Conservation (phyloP, 371 early-diverging fungal genomes). For the Circinella minor region DNA sequence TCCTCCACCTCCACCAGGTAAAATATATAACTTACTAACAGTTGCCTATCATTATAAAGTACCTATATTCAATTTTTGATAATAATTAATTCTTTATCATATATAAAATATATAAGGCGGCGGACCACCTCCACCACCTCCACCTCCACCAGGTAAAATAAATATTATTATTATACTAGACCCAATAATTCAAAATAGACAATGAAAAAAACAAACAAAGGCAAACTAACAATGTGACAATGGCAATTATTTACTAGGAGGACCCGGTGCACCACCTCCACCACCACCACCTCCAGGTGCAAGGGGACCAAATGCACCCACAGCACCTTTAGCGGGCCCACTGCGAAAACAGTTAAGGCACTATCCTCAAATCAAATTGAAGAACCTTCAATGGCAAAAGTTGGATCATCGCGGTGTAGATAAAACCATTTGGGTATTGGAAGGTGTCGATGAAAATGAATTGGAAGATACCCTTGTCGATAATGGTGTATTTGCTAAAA, state of each 20-base stretch:
- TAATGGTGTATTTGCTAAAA: slow-evolving; percentile 40
- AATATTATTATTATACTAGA: background rate
- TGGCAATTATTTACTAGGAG: slow-evolving; percentile 10
- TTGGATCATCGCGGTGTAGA: slow-evolving; percentile 41
- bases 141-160: slow-evolving; percentile 16
- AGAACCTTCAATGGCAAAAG: slow-evolving; percentile 54
- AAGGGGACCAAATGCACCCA: slow-evolving; percentile 18
- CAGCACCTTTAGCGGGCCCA: slow-evolving; percentile 8
- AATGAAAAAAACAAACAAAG: no score
- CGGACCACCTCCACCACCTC: slow-evolving; percentile 21
- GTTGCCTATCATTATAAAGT: no score
- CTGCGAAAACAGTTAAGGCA: slow-evolving; percentile 45
- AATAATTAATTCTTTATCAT: no score
- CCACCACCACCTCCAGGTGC: slow-evolving; percentile 35
- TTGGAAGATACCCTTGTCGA: slow-evolving; percentile 41
- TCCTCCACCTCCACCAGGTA: slow-evolving; percentile 15
- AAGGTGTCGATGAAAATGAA: slow-evolving; percentile 37
- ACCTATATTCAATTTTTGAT: no score
- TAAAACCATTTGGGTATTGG: slow-evolving; percentile 45
- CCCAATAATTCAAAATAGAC: background rate
- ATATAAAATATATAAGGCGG: background rate
- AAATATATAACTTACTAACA: no score
- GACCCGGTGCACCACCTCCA: slow-evolving; percentile 26
- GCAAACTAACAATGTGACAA: no score
- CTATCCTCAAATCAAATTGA: slow-evolving; percentile 48